Evolutionary conservation across 164 flowering plant genomes (phyloP), one percentile per base, ranked within the genome.

Genomic region (Vitis riparia): DNA sequence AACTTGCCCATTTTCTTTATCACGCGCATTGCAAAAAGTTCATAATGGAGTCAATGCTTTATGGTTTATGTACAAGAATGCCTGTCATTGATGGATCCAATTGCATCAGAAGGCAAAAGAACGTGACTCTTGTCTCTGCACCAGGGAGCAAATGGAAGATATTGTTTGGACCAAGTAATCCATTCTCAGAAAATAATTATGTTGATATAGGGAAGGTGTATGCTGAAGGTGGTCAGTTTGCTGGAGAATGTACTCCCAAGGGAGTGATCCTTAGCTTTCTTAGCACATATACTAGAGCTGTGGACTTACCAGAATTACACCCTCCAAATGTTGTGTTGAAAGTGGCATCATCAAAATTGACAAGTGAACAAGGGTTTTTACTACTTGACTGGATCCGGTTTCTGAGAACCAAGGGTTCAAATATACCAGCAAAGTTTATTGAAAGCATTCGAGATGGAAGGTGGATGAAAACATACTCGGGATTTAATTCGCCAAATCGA

Each of bases 371-470:
- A n/a, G 78, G 48, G 2, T 71, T 75, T 27, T 51, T 66, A 51
- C 56, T 75, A 13, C 62, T 75, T 3, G 74, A 71, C 27, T 75
- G 78, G 74, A 67, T 29, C 27, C 68, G 12, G 12, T 65, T 49
- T 29, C 9, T 65, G 37, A 51, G 68, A 65, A n/a, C 16, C 19
- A 65, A 29, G 27, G 8, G 47, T 49, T 47, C 15, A 50, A 0
- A 23, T 23, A 23, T 23, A 2, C 27, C 27, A 2, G 27, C 27
- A 23, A 23, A 23, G 27, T 23, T 23, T 23, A 23, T 23, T 23
- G 27, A 23, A 23, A 23, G 27, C 27, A 23, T 23, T 23, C 27
- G 27, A 23, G 27, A 23, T 23, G 27, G 27, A 23, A 23, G 27
- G 27, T 23, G 27, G 27, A 23, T 23, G 27, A 23, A 1, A 23